Conservation (phyloP, 2,329 filamentous ascomycete genomes). For the Ciborinia camelliae region DNA sequence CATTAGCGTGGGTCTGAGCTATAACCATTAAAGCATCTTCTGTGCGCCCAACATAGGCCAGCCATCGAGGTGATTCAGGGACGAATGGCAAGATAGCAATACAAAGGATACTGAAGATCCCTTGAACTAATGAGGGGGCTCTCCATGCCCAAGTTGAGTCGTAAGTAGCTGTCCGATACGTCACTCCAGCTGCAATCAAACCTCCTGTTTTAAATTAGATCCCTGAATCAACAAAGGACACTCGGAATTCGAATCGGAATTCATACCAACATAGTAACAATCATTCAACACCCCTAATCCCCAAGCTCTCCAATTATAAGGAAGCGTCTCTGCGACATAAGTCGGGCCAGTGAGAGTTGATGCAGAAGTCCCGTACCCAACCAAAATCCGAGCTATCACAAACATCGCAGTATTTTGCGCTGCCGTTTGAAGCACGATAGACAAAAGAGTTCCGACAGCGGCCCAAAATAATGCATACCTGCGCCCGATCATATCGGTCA, state of each 20-base stretch:
- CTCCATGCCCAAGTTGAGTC: slow-evolving; percentile 39
- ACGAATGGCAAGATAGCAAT: slow-evolving; percentile 32
- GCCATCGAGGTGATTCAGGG: slow-evolving; percentile 57
- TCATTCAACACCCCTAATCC: slow-evolving; percentile 42
- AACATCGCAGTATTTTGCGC: slow-evolving; percentile 31
- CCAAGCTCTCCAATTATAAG: slow-evolving; percentile 45
- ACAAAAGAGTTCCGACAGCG: slow-evolving; percentile 24
- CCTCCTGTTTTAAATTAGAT: slow-evolving; percentile 29
- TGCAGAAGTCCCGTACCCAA: slow-evolving; percentile 28
- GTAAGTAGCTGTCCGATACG: slow-evolving; percentile 39
- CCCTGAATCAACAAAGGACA: not conserved
- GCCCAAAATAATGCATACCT: slow-evolving; percentile 26
- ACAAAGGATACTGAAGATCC: slow-evolving; percentile 31
- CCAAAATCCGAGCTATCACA: slow-evolving; percentile 27
- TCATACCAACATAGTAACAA: slow-evolving; percentile 34
- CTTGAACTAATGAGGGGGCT: slow-evolving; percentile 34
- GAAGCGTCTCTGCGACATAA: slow-evolving; percentile 50
- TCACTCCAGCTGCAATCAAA: slow-evolving; percentile 39
- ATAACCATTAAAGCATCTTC: slow-evolving; percentile 47
- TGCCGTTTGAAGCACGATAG: slow-evolving; percentile 28
- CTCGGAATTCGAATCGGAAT: too few relatives aligned
- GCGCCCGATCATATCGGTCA: slow-evolving; percentile 42
- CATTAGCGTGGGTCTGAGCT: slow-evolving; percentile 53
- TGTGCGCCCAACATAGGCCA: slow-evolving; percentile 47
- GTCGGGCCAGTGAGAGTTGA: slow-evolving; percentile 44